Evolutionary conservation across 2,329 filamentous ascomycete genomes (phyloP), one percentile per base, ranked within the genome.

Genomic region (Xylariaceae sp.): DNA sequence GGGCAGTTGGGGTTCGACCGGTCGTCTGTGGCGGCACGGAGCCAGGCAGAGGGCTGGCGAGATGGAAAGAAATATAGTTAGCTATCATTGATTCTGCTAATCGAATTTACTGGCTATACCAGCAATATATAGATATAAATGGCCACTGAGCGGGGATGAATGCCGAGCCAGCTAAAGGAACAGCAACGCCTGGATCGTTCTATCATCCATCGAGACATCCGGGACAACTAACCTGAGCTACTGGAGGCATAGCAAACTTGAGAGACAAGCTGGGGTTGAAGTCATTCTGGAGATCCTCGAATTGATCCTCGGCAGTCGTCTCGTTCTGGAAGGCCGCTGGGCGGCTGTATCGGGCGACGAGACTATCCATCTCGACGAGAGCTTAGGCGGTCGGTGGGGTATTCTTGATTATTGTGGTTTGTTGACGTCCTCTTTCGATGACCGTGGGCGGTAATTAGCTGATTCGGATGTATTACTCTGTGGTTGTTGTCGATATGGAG

Each of bases 1-100:
- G 94, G 94, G 78, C 92, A 97, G 78, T 89, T 86, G 61, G 94
- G 92, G 82, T 99, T 99, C 70, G 92, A 88, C 77, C 92, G 88
- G 84, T 99, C 94, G 80, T 99, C 94, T 68, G 94, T 97, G 76
- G 91, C 91, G 69, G 94, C 90, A 74, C 94, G 92, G 72, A 99
- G 90, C 89, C 94, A 99, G 71, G 91, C 86, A 65, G 92, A 89
- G 68, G 91, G 89, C 90, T 96, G 54, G 50, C 57, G 56, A 57
- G 58, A 61, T 34, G 17, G 35, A 49, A 15, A 41, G 52, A 54
- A 18, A 49, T 17, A 49, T 52, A 64, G 61, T 62, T 57, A 60
- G 13, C 17, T 2, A 2, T 18, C 17, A 18, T 18, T 18, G 17
- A 18, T 18, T 18, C 17, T 18, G 17, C 17, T 18, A 18, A 18